phyloP scores from a whole-genome alignment of 192 early-diverging fungal species.

The Podila verticillata region DNA sequence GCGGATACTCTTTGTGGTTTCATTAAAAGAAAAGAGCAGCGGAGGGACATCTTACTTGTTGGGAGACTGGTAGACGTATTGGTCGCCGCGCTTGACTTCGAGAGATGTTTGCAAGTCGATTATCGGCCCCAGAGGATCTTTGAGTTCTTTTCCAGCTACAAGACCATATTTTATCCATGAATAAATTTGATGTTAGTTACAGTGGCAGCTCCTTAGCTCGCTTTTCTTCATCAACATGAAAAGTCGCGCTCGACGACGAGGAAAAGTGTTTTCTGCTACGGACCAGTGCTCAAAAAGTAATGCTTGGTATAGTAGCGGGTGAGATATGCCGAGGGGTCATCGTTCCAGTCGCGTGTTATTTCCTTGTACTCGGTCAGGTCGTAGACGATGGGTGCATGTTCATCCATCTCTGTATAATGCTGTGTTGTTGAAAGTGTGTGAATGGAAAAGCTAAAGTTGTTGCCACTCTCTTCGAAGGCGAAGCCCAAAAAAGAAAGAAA shows the following conservation, averaged over 20 bases:
- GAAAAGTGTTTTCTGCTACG: not conserved
- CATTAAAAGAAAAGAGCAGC: not conserved
- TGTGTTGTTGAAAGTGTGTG: too few species aligned
- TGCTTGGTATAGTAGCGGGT: constrained; percentile 43
- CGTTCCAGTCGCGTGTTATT: constrained; percentile 27
- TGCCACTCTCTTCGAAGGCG: too few species aligned
- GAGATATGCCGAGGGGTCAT: constrained; percentile 35
- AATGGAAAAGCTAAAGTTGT: too few species aligned
- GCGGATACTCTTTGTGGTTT: not conserved
- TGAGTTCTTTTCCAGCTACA: constrained; percentile 27
- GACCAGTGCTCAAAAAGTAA: constrained; percentile 37
- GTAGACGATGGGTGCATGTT: constrained; percentile 49
- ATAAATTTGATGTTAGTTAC: too few species aligned
- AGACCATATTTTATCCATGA: not conserved
- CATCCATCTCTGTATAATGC: constrained; percentile 20
- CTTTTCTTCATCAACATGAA: too few species aligned
- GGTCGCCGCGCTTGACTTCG: constrained; percentile 29
- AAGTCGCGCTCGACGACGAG: not conserved
- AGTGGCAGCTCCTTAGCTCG: too few species aligned
- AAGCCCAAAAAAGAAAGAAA: too few species aligned
- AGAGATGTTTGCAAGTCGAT: constrained; percentile 34
- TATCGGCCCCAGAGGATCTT: constrained; percentile 1
- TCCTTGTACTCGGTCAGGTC: constrained; percentile 41
- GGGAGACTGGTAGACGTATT: constrained; percentile 48
- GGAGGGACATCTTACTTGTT: constrained; percentile 19